Conservation (phyloP, 352 stramenopile genomes). For the Phytophthora nicotianae region DNA sequence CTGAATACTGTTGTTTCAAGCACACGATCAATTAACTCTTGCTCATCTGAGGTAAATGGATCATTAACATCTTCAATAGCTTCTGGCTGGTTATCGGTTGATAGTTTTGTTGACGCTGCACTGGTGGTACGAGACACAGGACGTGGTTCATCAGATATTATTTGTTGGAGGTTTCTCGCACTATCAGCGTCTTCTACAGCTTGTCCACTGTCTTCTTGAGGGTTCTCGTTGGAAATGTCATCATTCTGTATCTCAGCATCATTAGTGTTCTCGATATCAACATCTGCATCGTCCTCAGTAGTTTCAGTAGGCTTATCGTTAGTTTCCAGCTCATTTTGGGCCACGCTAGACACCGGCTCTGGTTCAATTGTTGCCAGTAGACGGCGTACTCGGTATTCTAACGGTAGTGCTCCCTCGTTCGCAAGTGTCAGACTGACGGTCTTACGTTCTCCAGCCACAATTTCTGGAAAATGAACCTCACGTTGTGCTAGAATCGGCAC, state of each 20-base stretch:
- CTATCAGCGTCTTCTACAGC: not conserved
- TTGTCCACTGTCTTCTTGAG: constrained; percentile 16
- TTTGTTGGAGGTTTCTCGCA: not conserved
- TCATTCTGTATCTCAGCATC: not conserved
- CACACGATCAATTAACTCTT: constrained; percentile 36
- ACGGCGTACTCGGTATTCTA: constrained; percentile 49
- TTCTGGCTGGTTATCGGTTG: not conserved
- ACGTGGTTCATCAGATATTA: not conserved
- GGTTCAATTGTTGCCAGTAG: not conserved
- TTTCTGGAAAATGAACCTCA: constrained; percentile 60
- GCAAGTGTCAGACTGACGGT: constrained; percentile 56
- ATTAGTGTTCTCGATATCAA: not conserved
- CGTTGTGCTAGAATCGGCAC: constrained; percentile 60
- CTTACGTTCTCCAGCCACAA: constrained; percentile 82
- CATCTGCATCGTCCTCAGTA: not conserved
- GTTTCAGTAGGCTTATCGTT: not conserved
- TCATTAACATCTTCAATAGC: constrained; percentile 3
- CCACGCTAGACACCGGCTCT: not conserved
- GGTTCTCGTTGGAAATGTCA: not conserved
- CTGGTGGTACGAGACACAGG: constrained; percentile 6
- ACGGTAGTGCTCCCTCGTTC: constrained; percentile 76
- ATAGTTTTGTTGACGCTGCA: constrained; percentile 9
- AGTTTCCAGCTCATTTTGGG: not conserved
- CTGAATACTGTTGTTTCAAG: constrained; percentile 42
- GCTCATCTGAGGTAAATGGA: constrained; percentile 39